Conservation (phyloP, 192 early-diverging fungal species). For the Cetraspora pellucida region DNA sequence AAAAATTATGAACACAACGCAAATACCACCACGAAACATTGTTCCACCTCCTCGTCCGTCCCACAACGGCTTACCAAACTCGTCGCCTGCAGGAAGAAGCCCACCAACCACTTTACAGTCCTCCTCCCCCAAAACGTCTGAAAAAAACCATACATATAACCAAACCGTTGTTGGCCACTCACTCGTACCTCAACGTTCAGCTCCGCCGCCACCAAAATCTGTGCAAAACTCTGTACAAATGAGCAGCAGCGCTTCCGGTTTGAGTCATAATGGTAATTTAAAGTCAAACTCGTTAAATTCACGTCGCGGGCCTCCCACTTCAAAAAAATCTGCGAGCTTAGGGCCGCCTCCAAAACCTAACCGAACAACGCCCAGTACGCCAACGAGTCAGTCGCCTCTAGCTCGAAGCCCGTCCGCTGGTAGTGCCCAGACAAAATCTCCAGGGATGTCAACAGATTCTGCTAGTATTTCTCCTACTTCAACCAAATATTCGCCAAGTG, state of each 20-base stretch:
- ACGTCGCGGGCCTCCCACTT: background rate
- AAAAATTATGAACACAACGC: conserved; percentile 25
- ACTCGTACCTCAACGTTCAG: conserved; percentile 44
- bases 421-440: conserved; percentile 36
- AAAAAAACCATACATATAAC: conserved; percentile 23
- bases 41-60: background rate
- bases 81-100: conserved; percentile 12
- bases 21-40: conserved; percentile 3
- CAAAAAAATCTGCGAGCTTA: conserved; percentile 18
- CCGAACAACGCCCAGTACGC: background rate
- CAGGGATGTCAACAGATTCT: conserved; percentile 32
- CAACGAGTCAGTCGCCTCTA: conserved; percentile 1
- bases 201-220: conserved; percentile 42
- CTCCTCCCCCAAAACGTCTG: background rate
- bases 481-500: conserved; percentile 30
- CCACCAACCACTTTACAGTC: conserved; percentile 14
- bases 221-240: background rate
- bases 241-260: conserved; percentile 1
- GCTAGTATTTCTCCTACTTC: conserved; percentile 37
- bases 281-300: too few relatives aligned
- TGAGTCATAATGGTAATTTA: conserved; percentile 4
- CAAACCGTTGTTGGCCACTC: too few relatives aligned
- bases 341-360: conserved; percentile 22
- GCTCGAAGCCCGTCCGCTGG: conserved; percentile 22
- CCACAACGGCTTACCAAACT: conserved; percentile 18